These are phyloP conservation scores for Tremella mesenterica DNA, from an alignment of 768 basidiomycete species.

Conservation along the genomic window DNA sequence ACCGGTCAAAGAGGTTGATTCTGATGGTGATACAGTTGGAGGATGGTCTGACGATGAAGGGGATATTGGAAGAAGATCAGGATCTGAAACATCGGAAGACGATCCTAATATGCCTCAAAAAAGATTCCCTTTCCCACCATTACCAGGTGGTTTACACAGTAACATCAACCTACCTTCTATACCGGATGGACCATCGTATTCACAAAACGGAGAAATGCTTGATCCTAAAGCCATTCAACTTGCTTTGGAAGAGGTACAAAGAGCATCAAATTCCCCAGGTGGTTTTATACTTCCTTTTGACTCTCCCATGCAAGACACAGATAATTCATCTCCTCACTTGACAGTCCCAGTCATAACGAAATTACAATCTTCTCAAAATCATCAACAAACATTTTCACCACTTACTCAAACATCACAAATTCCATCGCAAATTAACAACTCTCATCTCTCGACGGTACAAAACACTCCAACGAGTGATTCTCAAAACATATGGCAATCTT, in stretches of 20 bases:
- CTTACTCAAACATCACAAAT: no score
- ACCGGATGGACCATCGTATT: neutral
- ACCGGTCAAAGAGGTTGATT: conserved; percentile 29
- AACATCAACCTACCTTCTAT: neutral
- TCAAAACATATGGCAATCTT: no score
- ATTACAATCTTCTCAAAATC: no score
- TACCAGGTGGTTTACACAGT: neutral
- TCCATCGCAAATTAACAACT: no score
- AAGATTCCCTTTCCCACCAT: neutral
- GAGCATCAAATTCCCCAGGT: no score
- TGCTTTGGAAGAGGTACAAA: no score
- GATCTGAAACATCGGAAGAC: neutral
- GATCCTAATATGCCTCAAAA: neutral
- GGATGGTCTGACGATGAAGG: conserved; percentile 22
- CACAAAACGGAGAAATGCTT: neutral
- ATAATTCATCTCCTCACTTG: neutral
- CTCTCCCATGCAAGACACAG: neutral
- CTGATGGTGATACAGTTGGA: conserved; percentile 37
- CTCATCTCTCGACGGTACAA: no score
- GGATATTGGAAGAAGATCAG: neutral
- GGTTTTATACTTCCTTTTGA: neutral
- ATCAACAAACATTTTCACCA: no score
- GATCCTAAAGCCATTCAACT: no score
- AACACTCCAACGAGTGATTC: no score
- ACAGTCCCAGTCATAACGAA: neutral